Evolutionary conservation across 768 basidiomycete genomes (phyloP), one percentile per base, ranked within the genome.

Genomic region (Candolleomyces efflorescens): DNA sequence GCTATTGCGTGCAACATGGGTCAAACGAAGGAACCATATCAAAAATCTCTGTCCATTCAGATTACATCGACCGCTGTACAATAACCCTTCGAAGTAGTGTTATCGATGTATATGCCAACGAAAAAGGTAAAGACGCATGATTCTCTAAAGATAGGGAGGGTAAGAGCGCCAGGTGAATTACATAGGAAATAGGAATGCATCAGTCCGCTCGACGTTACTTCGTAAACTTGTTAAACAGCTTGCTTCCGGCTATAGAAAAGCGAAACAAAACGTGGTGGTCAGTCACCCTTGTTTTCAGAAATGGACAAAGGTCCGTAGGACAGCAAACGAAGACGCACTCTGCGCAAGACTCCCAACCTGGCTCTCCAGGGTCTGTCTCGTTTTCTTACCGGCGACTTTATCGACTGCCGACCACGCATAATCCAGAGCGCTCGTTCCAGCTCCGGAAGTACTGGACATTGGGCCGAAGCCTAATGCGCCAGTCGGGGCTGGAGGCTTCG

Each of bases 351-450:
- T 72, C 57, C 72, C 77, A 13, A 84, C 71, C 53, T 64, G 69
- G 45, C 70, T 74, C 61, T 84, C 82, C 43, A 86, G 59, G 62
- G 81, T 82, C 36, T 69, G 67, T 41, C 80, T 69, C 44, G 77
- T 78, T 55, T 77, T 78, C 62, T 72, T 74, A 3, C 85, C 84
- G 17, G 82, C 82, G 27, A 85, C 68, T 58, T 75, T 80, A 65
- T 85, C 84, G 18, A 87, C 74, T n/a, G 78, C 74, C 59, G 68
- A 75, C 62, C 77, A 62, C 43, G 83, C 84, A 62, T 71, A 71
- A 26, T 70, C 76, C 32, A 78, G 60, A 9, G 79, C 68, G 52
- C 66, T 66, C 24, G 69, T 60, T 44, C 60, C 55, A 54, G 74
- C 65, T 22, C 67, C 54, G 4, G 72, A 53, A 53, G 51, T 50